Base-by-base conservation (phyloP, 1,284 basidiomycete genomes). In the Heterobasidion occidentale region DNA sequence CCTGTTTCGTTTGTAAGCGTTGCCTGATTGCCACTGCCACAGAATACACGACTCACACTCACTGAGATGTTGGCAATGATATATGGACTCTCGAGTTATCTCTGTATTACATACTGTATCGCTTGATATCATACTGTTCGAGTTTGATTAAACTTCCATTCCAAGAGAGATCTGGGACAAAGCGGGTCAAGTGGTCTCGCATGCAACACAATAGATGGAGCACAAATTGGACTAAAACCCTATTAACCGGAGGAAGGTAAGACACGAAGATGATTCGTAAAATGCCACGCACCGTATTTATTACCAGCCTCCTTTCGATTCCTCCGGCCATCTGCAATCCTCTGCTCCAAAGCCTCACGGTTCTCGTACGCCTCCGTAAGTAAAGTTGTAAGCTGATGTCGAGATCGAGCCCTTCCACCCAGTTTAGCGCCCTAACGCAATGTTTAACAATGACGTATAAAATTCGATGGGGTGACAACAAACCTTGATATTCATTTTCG, bases 221-320 rank as follows among this genome's bases (percentile, higher is more conserved):
- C 27, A 5, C 27, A 27, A 27, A 27, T 27, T 27, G 4, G 6
- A 27, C 5, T 6, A 27, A 27, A 27, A 27, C 4, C 27, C 27
- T 27, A 27, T 27, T 4, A 27, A 27, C 27, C 27, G 4, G 5
- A 27, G 27, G 27, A 27, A 27, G 27, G 27, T 27, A 27, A 27
- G 27, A 27, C 27, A 27, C 27, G 27, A 27, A 27, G 27, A 27
- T 27, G 27, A 27, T 27, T 27, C 27, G 27, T 6, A 27, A 5
- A 5, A 27, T 27, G n/a, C 38, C 12, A 60, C 78, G 59, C 60
- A 86, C 89, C 90, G 61, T 92, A 92, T 74, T 91, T 92, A 68
- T 90, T 91, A 8, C 90, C 89, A 0, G 90, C 88, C 66, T 92
- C 90, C 65, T 91, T 92, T 60, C 89, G 77, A 64, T 92, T 92